Conservation (phyloP, 805 yeast genomes). For the Komagataella mondaviorum region DNA sequence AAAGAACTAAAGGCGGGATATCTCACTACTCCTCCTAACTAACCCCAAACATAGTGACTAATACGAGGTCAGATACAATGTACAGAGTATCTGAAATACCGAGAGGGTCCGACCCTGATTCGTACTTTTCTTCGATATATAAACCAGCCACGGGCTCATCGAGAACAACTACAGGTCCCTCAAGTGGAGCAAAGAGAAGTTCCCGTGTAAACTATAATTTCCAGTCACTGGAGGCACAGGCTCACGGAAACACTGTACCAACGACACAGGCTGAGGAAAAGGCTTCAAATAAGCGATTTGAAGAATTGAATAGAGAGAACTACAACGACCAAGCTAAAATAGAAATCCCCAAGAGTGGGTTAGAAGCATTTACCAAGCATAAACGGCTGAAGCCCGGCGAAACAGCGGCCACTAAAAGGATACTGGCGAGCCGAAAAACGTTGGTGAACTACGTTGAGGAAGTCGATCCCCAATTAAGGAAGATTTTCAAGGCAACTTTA, state of each 20-base stretch:
- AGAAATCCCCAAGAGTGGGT: slow-evolving; percentile 21
- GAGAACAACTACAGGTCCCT: not conserved
- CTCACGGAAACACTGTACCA: slow-evolving; percentile 6
- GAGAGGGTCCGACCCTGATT: slow-evolving; percentile 11
- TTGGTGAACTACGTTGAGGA: slow-evolving; percentile 28
- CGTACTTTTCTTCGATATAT: slow-evolving; percentile 15
- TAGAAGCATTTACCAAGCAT: not conserved
- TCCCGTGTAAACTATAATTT: slow-evolving; percentile 20
- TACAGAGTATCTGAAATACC: slow-evolving; percentile 15
- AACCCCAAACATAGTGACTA: not conserved
- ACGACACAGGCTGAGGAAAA: slow-evolving; percentile 14
- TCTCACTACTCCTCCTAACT: not conserved
- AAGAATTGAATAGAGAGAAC: slow-evolving; percentile 28
- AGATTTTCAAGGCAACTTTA: slow-evolving; percentile 15
- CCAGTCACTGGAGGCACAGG: slow-evolving; percentile 10
- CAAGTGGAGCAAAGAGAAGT: slow-evolving; percentile 8
- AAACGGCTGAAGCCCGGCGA: slow-evolving; percentile 6
- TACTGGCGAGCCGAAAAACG: slow-evolving; percentile 24
- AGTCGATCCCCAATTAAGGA: slow-evolving; percentile 21
- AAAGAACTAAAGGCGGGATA: not conserved
- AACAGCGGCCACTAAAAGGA: slow-evolving; percentile 22
- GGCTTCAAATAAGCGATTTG: slow-evolving; percentile 22
- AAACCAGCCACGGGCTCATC: slow-evolving; percentile 4
- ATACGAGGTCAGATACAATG: not conserved
- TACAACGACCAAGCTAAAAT: slow-evolving; percentile 23